Conservation (phyloP, 2,329 filamentous ascomycete species). For the Tothia fuscella region DNA sequence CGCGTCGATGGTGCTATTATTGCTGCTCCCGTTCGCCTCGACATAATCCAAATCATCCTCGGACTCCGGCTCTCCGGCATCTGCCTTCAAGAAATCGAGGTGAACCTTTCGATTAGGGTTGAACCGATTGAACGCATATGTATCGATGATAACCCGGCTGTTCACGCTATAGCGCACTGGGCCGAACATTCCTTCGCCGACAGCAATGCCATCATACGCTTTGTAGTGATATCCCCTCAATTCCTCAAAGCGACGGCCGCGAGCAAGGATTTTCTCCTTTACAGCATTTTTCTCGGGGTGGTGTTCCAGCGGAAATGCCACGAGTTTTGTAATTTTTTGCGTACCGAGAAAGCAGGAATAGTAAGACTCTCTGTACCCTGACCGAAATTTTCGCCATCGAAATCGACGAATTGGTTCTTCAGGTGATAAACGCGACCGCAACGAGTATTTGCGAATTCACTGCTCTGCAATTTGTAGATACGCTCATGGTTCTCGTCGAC, state of each 20-base stretch:
- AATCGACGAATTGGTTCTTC: constrained; percentile 23
- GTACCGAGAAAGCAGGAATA: constrained; percentile 28
- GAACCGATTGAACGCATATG: constrained; percentile 26
- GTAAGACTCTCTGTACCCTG: constrained; percentile 14
- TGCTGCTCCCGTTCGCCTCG: not conserved
- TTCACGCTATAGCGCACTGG: constrained; percentile 25
- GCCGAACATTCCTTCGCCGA: constrained; percentile 24
- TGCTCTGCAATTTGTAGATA: constrained; percentile 18
- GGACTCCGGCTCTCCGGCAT: not conserved
- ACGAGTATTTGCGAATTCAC: constrained; percentile 13
- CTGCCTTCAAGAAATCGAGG: not conserved
- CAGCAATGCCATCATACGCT: constrained; percentile 34
- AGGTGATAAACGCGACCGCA: constrained; percentile 14
- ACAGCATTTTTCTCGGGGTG: constrained; percentile 30
- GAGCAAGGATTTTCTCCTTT: constrained; percentile 28
- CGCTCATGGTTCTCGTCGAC: constrained; percentile 23
- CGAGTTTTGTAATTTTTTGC: constrained; percentile 28
- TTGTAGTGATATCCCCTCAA: constrained; percentile 39
- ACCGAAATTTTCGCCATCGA: constrained; percentile 25
- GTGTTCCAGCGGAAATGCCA: constrained; percentile 32
- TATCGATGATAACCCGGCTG: constrained; percentile 40
- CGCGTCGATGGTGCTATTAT: not conserved
- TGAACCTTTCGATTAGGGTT: constrained; percentile 8
- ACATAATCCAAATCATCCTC: not conserved
- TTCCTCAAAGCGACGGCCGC: constrained; percentile 35